Percentiles rank a stretch among this genome's conserved stretches.
Evolutionary conservation across 1,284 basidiomycete genomes (phyloP).

Genomic region (Bondarzewia mesenterica): DNA sequence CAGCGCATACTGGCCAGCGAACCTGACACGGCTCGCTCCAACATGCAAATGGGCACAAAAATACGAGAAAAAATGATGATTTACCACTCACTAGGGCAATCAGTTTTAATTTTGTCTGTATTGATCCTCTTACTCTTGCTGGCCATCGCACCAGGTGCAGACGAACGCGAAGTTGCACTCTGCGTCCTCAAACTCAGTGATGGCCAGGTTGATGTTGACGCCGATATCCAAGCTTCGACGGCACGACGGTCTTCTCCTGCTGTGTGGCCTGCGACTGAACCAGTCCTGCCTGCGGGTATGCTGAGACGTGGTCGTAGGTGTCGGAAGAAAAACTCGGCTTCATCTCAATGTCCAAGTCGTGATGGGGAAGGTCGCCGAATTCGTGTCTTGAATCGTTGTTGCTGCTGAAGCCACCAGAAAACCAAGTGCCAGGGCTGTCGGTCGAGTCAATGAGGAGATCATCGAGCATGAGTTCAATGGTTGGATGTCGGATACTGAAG

Average conservation of each 20-base stretch:
- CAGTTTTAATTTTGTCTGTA: constrained; percentile 36
- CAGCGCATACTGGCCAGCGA: too few relatives aligned
- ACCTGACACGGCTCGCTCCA: not conserved
- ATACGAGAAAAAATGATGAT: constrained; percentile 7
- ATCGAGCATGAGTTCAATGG: constrained; percentile 73
- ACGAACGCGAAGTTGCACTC: constrained; percentile 35
- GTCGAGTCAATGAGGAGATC: constrained; percentile 55
- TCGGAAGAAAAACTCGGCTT: constrained; percentile 15
- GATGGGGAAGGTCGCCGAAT: constrained; percentile 8
- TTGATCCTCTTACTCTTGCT: constrained; percentile 36
- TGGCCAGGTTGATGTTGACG: constrained; percentile 28
- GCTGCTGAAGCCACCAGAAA: constrained; percentile 16
- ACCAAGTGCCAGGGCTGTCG: constrained; percentile 28
- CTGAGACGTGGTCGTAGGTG: constrained; percentile 22
- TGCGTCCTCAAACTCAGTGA: constrained; percentile 47
- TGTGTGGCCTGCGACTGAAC: constrained; percentile 16
- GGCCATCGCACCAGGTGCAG: constrained; percentile 54
- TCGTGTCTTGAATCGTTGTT: constrained; percentile 13
- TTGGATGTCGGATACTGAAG: constrained; percentile 63
- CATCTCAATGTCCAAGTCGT: constrained; percentile 26
- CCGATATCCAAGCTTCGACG: constrained; percentile 26
- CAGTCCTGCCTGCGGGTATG: constrained; percentile 9
- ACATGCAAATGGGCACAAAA: constrained; percentile 5
- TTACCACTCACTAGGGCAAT: constrained; percentile 23
- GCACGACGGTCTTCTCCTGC: constrained; percentile 23